These are phyloP conservation scores for Gloeostereum incarnatum DNA, from an alignment of 768 basidiomycete genomes.

Conservation along the genomic window DNA sequence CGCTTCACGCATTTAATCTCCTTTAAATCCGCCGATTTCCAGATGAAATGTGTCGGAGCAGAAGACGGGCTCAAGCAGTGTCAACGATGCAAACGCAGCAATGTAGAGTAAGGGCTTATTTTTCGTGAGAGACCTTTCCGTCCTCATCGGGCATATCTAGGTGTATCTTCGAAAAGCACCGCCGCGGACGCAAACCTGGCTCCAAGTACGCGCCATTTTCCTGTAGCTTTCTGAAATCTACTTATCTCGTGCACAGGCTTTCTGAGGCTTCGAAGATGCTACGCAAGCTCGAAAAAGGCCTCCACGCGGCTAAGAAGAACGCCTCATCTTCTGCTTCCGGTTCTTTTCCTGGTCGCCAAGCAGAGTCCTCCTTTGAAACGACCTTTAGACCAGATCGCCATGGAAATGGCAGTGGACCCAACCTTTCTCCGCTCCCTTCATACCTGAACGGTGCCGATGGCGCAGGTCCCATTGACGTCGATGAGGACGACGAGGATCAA, in stretches of 20 bases:
- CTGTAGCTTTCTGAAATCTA: slow-evolving; percentile 7
- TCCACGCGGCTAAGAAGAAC: slow-evolving; percentile 53
- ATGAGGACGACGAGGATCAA: slow-evolving; percentile 56
- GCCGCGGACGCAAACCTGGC: slow-evolving; percentile 81
- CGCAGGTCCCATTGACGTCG: slow-evolving; percentile 30
- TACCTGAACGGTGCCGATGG: slow-evolving; percentile 21
- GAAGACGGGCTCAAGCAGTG: slow-evolving; percentile 77
- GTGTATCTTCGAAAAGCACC: slow-evolving; percentile 84
- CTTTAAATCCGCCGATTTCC: slow-evolving; percentile 10
- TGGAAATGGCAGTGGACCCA: too few relatives aligned
- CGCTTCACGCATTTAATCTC: slow-evolving; percentile 5
- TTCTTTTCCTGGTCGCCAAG: not conserved
- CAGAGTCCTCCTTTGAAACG: slow-evolving; percentile 9
- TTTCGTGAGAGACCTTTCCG: slow-evolving; percentile 9
- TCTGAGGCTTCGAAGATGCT: slow-evolving; percentile 90
- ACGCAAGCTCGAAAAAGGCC: slow-evolving; percentile 75
- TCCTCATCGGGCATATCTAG: slow-evolving; percentile 24
- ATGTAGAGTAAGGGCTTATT: slow-evolving; percentile 49
- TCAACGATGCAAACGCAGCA: slow-evolving; percentile 77
- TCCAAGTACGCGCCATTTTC: slow-evolving; percentile 54
- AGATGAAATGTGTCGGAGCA: slow-evolving; percentile 92
- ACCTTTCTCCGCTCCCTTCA: slow-evolving; percentile 40
- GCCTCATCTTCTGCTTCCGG: not conserved
- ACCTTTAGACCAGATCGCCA: too few relatives aligned
- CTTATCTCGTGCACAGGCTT: slow-evolving; percentile 34